These are phyloP conservation scores for Pestalotiopsis sp. DNA, from an alignment of 2,329 filamentous ascomycete species.

Conservation along the genomic window DNA sequence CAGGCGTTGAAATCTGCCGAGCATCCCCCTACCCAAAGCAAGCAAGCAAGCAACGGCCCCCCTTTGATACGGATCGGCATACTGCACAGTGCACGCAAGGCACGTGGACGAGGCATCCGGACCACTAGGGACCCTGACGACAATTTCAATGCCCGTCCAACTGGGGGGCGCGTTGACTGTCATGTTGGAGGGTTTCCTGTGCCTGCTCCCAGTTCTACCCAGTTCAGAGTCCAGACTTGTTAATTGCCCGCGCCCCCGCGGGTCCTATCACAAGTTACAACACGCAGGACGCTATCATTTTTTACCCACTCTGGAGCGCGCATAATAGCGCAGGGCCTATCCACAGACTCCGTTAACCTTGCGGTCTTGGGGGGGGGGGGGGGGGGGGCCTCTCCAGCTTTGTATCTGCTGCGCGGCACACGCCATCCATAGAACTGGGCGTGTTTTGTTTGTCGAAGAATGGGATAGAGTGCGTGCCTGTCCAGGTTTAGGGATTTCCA, in stretches of 20 bases:
- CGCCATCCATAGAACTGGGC: not conserved
- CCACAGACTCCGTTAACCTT: not conserved
- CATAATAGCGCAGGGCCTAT: constrained; percentile 9
- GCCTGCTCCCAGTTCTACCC: not conserved
- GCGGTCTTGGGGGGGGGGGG: not conserved
- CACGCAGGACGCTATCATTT: not conserved
- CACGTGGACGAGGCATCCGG: not conserved
- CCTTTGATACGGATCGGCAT: constrained; percentile 10
- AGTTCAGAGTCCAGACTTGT: not conserved
- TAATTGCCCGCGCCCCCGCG: not conserved
- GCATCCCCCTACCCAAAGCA: not conserved
- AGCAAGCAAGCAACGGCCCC: not conserved
- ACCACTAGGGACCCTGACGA: not conserved
- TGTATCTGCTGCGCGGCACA: not conserved
- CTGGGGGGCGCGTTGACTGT: not conserved
- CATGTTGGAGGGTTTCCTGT: not conserved
- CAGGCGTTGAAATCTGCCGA: not conserved
- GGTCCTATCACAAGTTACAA: constrained; percentile 3
- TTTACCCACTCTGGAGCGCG: constrained; percentile 7
- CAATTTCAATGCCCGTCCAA: constrained; percentile 1
- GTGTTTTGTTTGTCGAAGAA: not conserved
- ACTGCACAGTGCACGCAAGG: not conserved
- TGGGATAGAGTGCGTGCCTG: not conserved
- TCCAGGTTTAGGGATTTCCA: not conserved
- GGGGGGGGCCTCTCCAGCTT: not conserved